A percentile compares a stretch with the other conserved stretches of the same genome.
phyloP scores from a whole-genome alignment of 805 yeast species.

The Huiozyma sinensis region DNA sequence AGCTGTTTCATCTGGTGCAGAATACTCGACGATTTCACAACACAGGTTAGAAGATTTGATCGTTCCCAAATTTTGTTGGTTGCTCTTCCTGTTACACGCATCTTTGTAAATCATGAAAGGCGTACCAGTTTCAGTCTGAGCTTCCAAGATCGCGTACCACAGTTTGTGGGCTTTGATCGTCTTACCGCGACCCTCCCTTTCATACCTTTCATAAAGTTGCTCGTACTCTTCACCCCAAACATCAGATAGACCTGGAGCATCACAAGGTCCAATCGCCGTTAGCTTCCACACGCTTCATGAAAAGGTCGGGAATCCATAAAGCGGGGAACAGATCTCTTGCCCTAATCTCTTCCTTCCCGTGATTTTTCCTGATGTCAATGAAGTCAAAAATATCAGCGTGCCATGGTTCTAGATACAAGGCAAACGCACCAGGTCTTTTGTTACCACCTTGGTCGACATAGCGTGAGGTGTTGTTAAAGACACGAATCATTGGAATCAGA shows the following conservation, averaged over 20 bases:
- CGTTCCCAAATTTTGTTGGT: slow-evolving; percentile 82
- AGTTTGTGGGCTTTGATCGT: slow-evolving; percentile 77
- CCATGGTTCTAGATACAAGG: slow-evolving; percentile 92
- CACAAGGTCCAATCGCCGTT: slow-evolving; percentile 77
- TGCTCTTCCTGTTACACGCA: slow-evolving; percentile 73
- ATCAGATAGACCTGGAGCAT: slow-evolving; percentile 75
- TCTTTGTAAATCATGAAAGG: slow-evolving; percentile 92
- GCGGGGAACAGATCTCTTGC: slow-evolving; percentile 90
- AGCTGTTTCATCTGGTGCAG: slow-evolving; percentile 81
- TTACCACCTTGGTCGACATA: slow-evolving; percentile 97
- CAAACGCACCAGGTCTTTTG: slow-evolving; percentile 94
- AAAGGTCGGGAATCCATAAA: slow-evolving; percentile 87
- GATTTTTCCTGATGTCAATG: slow-evolving; percentile 77
- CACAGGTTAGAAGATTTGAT: slow-evolving; percentile 89
- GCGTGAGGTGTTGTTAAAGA: slow-evolving; percentile 87
- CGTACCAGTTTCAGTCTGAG: slow-evolving; percentile 92
- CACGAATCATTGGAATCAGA: slow-evolving; percentile 84
- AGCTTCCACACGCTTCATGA: slow-evolving; percentile 80
- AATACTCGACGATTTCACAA: slow-evolving; percentile 85
- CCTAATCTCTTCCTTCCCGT: slow-evolving; percentile 86
- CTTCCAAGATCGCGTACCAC: slow-evolving; percentile 78
- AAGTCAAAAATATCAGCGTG: slow-evolving; percentile 83
- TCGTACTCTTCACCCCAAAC: slow-evolving; percentile 76
- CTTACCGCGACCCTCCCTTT: slow-evolving; percentile 45
- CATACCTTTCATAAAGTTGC: slow-evolving; percentile 58